Evolutionary conservation across 495 filamentous ascomycete species (phyloP).

Genomic region (Entonaema liquescens): DNA sequence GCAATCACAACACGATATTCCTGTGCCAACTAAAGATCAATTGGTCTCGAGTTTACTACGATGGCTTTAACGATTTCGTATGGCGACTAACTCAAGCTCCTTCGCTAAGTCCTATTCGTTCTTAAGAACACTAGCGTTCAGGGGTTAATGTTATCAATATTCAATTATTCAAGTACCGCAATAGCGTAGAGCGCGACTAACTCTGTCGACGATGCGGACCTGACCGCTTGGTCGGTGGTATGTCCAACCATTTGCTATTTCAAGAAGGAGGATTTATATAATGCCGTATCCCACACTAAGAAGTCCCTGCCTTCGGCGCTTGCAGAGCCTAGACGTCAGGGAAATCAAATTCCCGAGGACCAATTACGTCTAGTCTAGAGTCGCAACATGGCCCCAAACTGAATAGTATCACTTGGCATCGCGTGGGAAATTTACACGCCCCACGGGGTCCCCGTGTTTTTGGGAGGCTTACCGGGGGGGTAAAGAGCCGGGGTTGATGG

Average conservation of each 20-base stretch:
- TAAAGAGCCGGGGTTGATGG: conserved; percentile 10
- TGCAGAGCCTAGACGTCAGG: neutral
- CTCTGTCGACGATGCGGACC: conserved; percentile 6
- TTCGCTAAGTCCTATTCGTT: neutral
- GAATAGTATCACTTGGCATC: conserved; percentile 7
- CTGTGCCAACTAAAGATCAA: neutral
- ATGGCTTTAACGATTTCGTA: neutral
- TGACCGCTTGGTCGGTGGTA: conserved; percentile 8
- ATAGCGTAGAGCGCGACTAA: neutral
- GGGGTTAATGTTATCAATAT: neutral
- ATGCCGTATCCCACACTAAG: conserved; percentile 10
- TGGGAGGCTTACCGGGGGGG: conserved; percentile 8
- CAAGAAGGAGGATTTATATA: conserved; percentile 27
- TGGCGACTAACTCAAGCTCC: neutral
- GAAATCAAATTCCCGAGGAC: conserved; percentile 15
- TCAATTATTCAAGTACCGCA: neutral
- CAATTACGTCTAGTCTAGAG: conserved; percentile 12
- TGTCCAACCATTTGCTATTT: conserved; percentile 18
- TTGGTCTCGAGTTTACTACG: neutral
- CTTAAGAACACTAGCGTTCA: neutral
- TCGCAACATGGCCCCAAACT: conserved; percentile 26
- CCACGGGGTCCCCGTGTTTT: conserved; percentile 28
- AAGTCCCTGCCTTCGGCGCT: neutral
- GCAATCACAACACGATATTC: neutral
- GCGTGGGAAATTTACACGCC: conserved; percentile 9